Conservation (phyloP, 75 land plant species). For the Pseudotsuga menziesii region DNA sequence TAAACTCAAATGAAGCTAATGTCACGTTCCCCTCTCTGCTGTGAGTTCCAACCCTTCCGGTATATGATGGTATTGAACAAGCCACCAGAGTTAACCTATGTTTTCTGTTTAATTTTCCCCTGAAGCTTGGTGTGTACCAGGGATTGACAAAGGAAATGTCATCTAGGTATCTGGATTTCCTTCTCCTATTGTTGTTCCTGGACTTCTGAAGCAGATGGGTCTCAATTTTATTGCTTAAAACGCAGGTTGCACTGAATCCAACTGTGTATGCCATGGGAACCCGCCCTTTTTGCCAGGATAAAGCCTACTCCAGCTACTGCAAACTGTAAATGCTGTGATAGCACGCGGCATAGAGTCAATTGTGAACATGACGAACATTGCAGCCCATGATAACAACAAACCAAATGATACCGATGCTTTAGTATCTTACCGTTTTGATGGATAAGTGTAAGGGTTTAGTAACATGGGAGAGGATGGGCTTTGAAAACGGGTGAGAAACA, state of each 20-base stretch:
- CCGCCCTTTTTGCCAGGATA: too few relatives aligned
- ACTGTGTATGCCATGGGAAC: neutral
- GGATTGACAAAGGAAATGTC: neutral
- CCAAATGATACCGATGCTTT: too few relatives aligned
- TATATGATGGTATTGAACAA: neutral
- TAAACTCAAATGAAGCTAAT: constrained; percentile 50
- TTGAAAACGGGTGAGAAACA: too few relatives aligned
- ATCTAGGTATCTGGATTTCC: neutral
- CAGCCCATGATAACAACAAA: too few relatives aligned
- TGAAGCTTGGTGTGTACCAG: neutral
- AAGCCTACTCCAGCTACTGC: too few relatives aligned
- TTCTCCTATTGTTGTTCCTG: neutral
- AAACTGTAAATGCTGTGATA: too few relatives aligned
- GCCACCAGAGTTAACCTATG: neutral
- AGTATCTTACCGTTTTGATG: too few relatives aligned
- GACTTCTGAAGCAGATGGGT: neutral
- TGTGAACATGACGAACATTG: too few relatives aligned
- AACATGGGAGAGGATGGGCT: too few relatives aligned
- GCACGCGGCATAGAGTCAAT: too few relatives aligned
- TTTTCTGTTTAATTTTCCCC: neutral
- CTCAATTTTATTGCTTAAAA: neutral
- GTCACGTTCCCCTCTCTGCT: constrained; percentile 41
- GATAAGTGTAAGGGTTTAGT: too few relatives aligned
- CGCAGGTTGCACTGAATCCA: neutral
- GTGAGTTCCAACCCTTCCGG: neutral